A percentile compares a stretch with the other conserved stretches of the same genome.
Evolutionary conservation across 768 basidiomycete species (phyloP).

Genomic region (Suillus luteus): DNA sequence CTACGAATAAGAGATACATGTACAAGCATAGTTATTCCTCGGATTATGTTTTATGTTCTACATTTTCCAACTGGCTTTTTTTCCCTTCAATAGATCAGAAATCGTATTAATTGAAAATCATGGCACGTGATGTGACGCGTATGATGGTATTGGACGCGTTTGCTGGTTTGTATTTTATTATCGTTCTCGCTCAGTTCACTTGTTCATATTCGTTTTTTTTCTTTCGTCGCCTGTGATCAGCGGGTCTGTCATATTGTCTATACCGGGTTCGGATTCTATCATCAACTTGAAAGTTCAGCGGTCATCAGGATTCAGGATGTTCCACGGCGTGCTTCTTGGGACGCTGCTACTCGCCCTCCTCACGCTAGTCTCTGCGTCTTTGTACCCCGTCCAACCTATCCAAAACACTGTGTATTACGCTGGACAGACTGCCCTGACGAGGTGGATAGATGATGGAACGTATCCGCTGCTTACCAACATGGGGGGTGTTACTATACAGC

Average conservation of each 20-base stretch:
- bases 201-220: not conserved
- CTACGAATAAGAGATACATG: not conserved
- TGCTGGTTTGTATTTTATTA: not conserved
- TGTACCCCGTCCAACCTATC: conserved; percentile 55
- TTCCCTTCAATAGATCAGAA: not conserved
- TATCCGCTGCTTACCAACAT: conserved; percentile 44
- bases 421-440: conserved; percentile 43
- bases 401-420: conserved; percentile 45
- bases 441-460: conserved; percentile 52
- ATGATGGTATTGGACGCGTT: not conserved
- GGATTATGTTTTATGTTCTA: not conserved
- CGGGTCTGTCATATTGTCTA: conserved; percentile 28
- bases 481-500: conserved; percentile 45
- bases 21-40: conserved; percentile 4
- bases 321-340: conserved; percentile 11
- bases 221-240: conserved; percentile 21
- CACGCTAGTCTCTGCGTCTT: conserved; percentile 31
- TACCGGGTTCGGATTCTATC: not conserved
- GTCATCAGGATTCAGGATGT: not conserved
- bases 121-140: conserved; percentile 7
- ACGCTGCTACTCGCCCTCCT: conserved; percentile 10
- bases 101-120: conserved; percentile 6
- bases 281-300: not conserved
- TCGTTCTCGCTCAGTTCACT: not conserved
- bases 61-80: not conserved